A percentile compares a stretch with the other conserved stretches of the same genome.
Conservation (phyloP, 495 filamentous ascomycete species). For the Hypoxylon lenormandii region DNA sequence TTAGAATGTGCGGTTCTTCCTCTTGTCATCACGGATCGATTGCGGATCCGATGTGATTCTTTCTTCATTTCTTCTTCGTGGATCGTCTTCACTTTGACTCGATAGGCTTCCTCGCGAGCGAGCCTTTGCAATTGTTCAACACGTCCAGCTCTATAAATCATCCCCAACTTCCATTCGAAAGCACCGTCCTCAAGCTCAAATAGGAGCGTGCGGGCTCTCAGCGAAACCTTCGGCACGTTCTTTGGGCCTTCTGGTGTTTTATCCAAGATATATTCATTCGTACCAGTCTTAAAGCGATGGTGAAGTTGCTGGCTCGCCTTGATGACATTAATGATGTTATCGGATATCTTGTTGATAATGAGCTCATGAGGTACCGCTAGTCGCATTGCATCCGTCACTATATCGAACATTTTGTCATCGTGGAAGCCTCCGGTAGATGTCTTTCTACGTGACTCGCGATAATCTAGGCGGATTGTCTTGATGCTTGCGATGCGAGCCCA, state of each 20-base stretch:
- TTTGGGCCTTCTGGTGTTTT: conserved; percentile 87
- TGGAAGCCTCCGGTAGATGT: conserved; percentile 66
- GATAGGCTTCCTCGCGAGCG: conserved; percentile 89
- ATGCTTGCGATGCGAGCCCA: conserved; percentile 89
- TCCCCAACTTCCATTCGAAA: conserved; percentile 95
- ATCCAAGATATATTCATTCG: conserved; percentile 85
- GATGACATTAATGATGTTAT: conserved; percentile 87
- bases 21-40: conserved; percentile 63
- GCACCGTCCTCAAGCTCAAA: conserved; percentile 95
- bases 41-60: conserved; percentile 59
- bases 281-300: conserved; percentile 85
- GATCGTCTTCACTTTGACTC: conserved; percentile 85
- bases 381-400: conserved; percentile 85
- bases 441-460: conserved; percentile 79
- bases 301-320: conserved; percentile 91
- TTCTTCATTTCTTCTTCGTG: conserved; percentile 71
- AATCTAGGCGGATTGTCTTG: conserved; percentile 80
- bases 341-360: conserved; percentile 87
- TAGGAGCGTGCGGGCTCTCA: conserved; percentile 82
- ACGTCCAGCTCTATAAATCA: conserved; percentile 88
- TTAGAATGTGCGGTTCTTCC: conserved; percentile 54
- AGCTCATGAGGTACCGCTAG: conserved; percentile 94
- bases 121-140: conserved; percentile 88
- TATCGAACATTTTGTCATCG: conserved; percentile 85
- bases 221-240: conserved; percentile 81